Conservation (phyloP, 2,329 filamentous ascomycete species). For the Tolypocladium ophioglossoides region DNA sequence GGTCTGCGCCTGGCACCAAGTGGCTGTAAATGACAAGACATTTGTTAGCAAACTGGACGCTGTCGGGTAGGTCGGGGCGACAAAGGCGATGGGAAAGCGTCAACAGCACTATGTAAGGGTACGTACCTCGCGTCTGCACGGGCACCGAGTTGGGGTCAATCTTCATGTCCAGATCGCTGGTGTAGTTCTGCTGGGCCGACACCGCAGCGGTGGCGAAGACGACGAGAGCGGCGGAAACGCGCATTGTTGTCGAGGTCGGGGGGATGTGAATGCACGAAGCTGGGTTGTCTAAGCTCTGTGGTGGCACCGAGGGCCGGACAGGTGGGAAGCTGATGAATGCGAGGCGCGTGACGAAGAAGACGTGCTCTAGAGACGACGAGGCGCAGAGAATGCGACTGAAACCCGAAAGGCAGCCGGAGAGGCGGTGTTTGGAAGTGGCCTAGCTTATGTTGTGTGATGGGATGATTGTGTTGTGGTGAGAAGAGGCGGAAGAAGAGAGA, state of each 20-base stretch:
- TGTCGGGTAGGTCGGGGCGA: not conserved
- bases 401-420: not conserved
- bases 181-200: slow-evolving; percentile 35
- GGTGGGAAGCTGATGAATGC: not conserved
- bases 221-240: slow-evolving; percentile 26
- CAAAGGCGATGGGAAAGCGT: not conserved
- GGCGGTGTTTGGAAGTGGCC: slow-evolving; percentile 2
- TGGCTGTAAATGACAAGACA: slow-evolving; percentile 21
- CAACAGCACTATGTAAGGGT: not conserved
- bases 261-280: slow-evolving; percentile 1
- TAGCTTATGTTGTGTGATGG: slow-evolving; percentile 4
- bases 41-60: slow-evolving; percentile 1
- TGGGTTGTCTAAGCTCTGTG: not conserved
- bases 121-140: slow-evolving; percentile 28
- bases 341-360: not conserved
- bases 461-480: slow-evolving; percentile 4
- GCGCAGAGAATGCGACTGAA: not conserved
- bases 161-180: slow-evolving; percentile 27
- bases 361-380: not conserved
- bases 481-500: slow-evolving; percentile 1
- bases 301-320: not conserved
- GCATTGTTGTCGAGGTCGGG: slow-evolving; percentile 24
- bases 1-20: slow-evolving; percentile 41
- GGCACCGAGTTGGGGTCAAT: slow-evolving; percentile 28
- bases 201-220: slow-evolving; percentile 33